Evolutionary conservation across 805 yeast species (phyloP).

Genomic region (Kodamaea jinghongensis): DNA sequence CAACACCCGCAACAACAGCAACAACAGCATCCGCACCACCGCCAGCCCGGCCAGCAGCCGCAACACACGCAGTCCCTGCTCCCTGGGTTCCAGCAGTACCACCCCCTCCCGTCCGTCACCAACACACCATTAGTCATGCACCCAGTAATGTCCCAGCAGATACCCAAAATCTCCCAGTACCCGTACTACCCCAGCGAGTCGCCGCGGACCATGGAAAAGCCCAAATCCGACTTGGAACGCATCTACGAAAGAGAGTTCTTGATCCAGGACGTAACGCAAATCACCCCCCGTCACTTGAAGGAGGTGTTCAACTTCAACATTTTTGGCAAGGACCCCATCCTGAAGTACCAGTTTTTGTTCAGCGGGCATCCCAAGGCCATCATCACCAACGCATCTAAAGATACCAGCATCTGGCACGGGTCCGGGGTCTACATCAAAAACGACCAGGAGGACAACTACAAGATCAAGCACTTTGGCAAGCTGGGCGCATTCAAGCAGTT

Average conservation of each 20-base stretch:
- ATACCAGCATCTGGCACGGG: conserved; percentile 22
- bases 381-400: conserved; percentile 19
- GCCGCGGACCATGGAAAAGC: conserved; percentile 2
- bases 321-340: conserved; percentile 17
- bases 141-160: conserved; percentile 1
- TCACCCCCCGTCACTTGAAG: conserved; percentile 21
- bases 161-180: conserved; percentile 3
- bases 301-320: conserved; percentile 24
- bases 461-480: conserved; percentile 10
- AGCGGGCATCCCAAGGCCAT: conserved; percentile 27
- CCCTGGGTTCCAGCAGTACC: conserved; percentile 1
- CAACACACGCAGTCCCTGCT: too few relatives aligned
- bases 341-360: conserved; percentile 22
- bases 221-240: conserved; percentile 4
- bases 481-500: conserved; percentile 12
- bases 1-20: conserved; percentile 1
- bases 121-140: conserved; percentile 3
- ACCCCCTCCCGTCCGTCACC: too few relatives aligned
- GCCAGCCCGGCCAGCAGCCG: too few relatives aligned
- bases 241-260: conserved; percentile 3
- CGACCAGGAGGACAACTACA: conserved; percentile 9
- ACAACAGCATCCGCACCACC: too few relatives aligned
- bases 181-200: conserved; percentile 1
- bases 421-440: conserved; percentile 23
- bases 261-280: conserved; percentile 4